A percentile compares a stretch with the other conserved stretches of the same genome.
Evolutionary conservation across 1,139 yeast genomes (phyloP).

Genomic region (Geotrichum carabidarum): DNA sequence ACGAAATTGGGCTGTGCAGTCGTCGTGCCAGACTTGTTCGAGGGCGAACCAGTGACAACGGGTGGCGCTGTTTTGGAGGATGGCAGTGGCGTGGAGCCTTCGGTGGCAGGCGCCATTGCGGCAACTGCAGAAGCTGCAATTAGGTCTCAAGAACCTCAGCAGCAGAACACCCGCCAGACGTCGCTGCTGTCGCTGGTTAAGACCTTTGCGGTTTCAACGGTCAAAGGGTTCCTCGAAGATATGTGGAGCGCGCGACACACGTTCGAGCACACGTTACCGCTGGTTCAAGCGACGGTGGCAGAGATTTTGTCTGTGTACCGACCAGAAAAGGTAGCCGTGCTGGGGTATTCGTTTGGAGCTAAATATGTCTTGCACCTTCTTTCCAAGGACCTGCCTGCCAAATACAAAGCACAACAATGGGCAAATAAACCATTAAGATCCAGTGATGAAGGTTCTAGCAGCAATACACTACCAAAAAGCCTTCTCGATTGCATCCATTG

Average conservation of each 20-base stretch:
- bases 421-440: not conserved
- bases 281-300: conserved; percentile 31
- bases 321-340: conserved; percentile 34
- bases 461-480: conserved; percentile 23
- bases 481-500: conserved; percentile 21
- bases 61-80: conserved; percentile 28
- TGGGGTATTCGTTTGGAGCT: conserved; percentile 42
- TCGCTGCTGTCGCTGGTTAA: conserved; percentile 31
- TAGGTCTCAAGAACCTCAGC: too few relatives aligned
- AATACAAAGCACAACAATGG: conserved; percentile 30
- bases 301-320: conserved; percentile 35
- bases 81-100: conserved; percentile 22
- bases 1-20: conserved; percentile 30
- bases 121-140: not conserved
- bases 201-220: conserved; percentile 33
- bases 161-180: not conserved
- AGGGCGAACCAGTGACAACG: conserved; percentile 34
- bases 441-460: not conserved
- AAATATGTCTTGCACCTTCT: conserved; percentile 34
- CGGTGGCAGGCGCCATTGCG: not conserved
- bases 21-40: conserved; percentile 35
- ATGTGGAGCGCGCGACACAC: conserved; percentile 42
- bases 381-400: conserved; percentile 25
- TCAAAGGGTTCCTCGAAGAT: conserved; percentile 37
- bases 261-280: conserved; percentile 32